Conservation (phyloP, 2,329 filamentous ascomycete genomes). For the Penicillium sp. region DNA sequence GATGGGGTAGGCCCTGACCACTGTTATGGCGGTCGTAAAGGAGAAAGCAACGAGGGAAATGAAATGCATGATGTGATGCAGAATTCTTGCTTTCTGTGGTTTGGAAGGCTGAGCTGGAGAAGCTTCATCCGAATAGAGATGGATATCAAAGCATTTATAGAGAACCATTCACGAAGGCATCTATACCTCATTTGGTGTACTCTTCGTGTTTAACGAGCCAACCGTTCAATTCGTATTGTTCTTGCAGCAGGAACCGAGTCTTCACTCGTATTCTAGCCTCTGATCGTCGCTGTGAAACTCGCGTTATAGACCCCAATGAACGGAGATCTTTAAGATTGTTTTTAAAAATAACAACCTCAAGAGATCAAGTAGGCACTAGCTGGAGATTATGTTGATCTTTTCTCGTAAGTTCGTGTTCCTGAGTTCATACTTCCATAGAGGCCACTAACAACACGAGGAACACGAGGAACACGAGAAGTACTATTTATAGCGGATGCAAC, state of each 20-base stretch:
- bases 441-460: not conserved
- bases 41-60: slow-evolving; percentile 7
- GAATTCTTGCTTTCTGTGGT: not conserved
- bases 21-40: slow-evolving; percentile 6
- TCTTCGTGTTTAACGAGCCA: not conserved
- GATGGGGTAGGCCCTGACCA: slow-evolving; percentile 20
- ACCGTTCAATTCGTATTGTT: not conserved
- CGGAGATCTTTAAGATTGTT: not conserved
- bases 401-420: slow-evolving; percentile 4
- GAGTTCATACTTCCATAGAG: not conserved
- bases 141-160: not conserved
- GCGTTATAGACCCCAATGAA: too few relatives aligned
- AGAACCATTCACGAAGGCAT: not conserved
- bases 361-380: not conserved
- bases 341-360: not conserved
- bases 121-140: not conserved
- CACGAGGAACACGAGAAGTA: not conserved
- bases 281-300: not conserved
- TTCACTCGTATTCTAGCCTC: not conserved
- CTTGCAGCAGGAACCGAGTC: not conserved
- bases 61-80: not conserved
- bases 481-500: not conserved
- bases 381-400: not conserved
- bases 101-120: not conserved
- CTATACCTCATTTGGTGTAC: not conserved